phyloP scores from a whole-genome alignment of 345 rosid genomes.

The Gossypium mustelinum region DNA sequence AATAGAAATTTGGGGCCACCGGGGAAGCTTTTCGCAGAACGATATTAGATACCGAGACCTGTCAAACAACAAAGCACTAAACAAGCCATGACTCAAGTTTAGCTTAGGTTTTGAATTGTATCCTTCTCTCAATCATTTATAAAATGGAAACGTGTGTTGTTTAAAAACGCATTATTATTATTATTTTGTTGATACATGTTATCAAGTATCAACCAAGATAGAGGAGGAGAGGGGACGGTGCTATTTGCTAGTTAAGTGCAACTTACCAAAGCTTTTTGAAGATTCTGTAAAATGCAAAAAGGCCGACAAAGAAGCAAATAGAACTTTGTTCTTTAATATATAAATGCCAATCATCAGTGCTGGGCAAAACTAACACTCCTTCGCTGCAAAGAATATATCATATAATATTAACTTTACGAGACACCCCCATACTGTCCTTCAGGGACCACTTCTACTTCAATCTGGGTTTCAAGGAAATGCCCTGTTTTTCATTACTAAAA shows the following conservation, averaged over 20 bases:
- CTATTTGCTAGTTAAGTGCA: background rate
- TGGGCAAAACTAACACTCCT: slow-evolving; percentile 12
- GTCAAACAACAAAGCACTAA: background rate
- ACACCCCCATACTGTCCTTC: background rate
- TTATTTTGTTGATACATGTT: too few relatives aligned
- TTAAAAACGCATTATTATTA: too few relatives aligned
- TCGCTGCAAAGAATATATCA: background rate
- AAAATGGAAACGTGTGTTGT: slow-evolving; percentile 6
- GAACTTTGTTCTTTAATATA: slow-evolving; percentile 7
- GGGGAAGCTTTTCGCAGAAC: background rate
- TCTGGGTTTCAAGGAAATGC: background rate
- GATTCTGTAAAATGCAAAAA: slow-evolving; percentile 14
- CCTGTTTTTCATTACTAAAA: background rate
- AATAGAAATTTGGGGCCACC: background rate
- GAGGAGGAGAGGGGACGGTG: too few relatives aligned
- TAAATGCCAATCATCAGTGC: slow-evolving; percentile 20
- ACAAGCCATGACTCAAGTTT: background rate
- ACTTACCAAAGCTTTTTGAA: slow-evolving; percentile 16
- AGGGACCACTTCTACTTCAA: background rate
- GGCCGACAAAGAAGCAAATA: background rate
- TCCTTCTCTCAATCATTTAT: background rate
- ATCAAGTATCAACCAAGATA: too few relatives aligned
- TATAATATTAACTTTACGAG: background rate
- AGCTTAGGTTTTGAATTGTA: too few relatives aligned
- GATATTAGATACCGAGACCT: background rate